Base-by-base conservation (phyloP, 2,329 filamentous ascomycete genomes). In the Colletotrichum sp. region DNA sequence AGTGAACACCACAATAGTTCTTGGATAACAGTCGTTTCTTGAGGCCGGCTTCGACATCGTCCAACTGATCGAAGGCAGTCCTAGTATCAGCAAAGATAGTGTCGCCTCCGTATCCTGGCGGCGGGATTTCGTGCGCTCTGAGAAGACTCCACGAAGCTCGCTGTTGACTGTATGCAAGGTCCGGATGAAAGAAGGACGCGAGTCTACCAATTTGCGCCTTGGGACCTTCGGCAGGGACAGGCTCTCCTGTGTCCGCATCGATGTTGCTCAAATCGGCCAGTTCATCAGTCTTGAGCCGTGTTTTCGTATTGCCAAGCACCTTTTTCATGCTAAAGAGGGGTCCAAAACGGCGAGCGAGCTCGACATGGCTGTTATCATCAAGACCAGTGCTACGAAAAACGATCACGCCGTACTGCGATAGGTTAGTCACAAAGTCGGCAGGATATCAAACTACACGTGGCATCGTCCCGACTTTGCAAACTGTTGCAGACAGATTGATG, bases 191-290 rank as follows among this genome's bases (percentile, higher is more conserved):
- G 15, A 90, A 83, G 1, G 80, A 81, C 79, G 91, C 90, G 86
- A 88, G 79, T 79, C 73, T 82, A 76, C 85, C 86, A 77, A 83
- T 82, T 68, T 87, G 84, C 7, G 83, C 82, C 29, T 87, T 84
- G 29, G 85, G 82, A 15, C 27, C 68, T 2, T 63, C 36, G 15
- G 25, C 27, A 19, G 25, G 12, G 8, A 52, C 25, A 15, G 68
- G 68, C 12, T 70, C 19, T 52, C 68, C 57, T 70, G 82, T 88
- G 78, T 19, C 80, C 79, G 71, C 86, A 34, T 71, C 69, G n/a
- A 91, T 82, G 80, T 92, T 92, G 68, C 88, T 86, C 3, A 89
- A 88, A 78, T 92, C 90, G 80, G 91, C 91, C 2, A 92, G 85
- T 79, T 91, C 87, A 62, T 63, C 5, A 3, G 12, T 34, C 11